Percentiles rank a stretch among this genome's conserved stretches.
These are phyloP conservation scores for Neurospora sp. DNA, from an alignment of 2,329 filamentous ascomycete species.

Conservation along the genomic window DNA sequence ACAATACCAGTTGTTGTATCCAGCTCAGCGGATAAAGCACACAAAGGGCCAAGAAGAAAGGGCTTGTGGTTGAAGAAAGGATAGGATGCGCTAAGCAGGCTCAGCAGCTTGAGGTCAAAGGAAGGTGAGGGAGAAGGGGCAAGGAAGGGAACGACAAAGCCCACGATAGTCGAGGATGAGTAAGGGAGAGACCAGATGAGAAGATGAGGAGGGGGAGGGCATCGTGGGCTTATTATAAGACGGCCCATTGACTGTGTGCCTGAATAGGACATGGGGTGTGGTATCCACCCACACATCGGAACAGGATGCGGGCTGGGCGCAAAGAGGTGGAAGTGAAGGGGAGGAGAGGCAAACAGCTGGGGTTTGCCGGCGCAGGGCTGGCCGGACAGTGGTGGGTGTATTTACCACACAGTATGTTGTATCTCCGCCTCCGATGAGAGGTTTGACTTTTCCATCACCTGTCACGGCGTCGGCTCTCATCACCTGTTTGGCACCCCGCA, in stretches of 20 bases:
- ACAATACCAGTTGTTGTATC: constrained; percentile 9
- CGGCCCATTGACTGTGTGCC: neutral
- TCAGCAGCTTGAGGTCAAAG: constrained; percentile 17
- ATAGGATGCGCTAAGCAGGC: constrained; percentile 17
- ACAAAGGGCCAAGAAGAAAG: constrained; percentile 8
- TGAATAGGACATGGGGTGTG: constrained; percentile 1
- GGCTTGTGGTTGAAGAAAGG: constrained; percentile 8
- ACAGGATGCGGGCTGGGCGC: neutral
- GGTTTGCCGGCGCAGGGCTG: neutral
- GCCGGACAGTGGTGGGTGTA: neutral
- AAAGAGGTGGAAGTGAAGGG: constrained; percentile 2
- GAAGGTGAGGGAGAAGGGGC: constrained; percentile 13
- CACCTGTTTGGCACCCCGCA: neutral
- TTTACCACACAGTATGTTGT: neutral
- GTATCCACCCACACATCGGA: neutral
- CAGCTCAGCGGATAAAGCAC: neutral
- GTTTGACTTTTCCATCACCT: neutral
- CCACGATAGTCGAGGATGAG: constrained; percentile 13
- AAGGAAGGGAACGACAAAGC: constrained; percentile 16
- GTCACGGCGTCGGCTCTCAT: neutral
- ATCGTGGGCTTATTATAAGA: constrained; percentile 4
- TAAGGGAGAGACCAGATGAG: neutral
- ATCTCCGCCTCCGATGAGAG: neutral
- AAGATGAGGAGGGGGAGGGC: neutral
- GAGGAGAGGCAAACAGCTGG: neutral